These are phyloP conservation scores for Sugiyamaella paludigena DNA, from an alignment of 1,139 yeast species.

Conservation along the genomic window DNA sequence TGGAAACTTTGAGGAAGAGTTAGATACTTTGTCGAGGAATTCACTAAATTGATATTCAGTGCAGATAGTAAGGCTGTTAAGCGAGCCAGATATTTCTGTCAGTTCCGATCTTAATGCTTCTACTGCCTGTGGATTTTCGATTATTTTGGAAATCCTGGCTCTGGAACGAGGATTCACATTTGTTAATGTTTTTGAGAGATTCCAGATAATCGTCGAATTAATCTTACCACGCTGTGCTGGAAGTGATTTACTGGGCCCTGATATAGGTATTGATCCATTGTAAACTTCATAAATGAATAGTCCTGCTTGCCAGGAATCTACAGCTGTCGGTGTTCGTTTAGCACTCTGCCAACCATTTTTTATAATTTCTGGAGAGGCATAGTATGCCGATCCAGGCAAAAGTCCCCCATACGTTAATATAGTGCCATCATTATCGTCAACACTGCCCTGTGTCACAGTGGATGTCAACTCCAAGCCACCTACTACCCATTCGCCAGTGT, in stretches of 20 bases:
- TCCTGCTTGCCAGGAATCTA: conserved; percentile 67
- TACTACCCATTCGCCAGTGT: conserved; percentile 77
- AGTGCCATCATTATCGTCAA: conserved; percentile 29
- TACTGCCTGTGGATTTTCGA: conserved; percentile 32
- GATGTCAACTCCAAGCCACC: conserved; percentile 74
- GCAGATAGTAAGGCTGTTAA: conserved; percentile 54
- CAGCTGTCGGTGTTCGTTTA: conserved; percentile 34
- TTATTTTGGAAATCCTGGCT: conserved; percentile 49
- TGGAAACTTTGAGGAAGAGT: conserved; percentile 44
- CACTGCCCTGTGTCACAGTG: conserved; percentile 33
- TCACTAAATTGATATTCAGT: conserved; percentile 51
- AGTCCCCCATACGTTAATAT: conserved; percentile 32
- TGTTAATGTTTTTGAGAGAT: conserved; percentile 28
- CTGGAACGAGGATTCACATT: conserved; percentile 38
- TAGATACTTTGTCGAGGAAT: conserved; percentile 49
- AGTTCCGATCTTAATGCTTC: conserved; percentile 46
- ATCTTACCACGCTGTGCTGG: conserved; percentile 24
- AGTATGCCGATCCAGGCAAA: conserved; percentile 37
- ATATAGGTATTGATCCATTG: conserved; percentile 32
- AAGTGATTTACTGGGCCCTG: conserved; percentile 16
- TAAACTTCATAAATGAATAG: conserved; percentile 51
- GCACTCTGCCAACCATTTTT: conserved; percentile 46
- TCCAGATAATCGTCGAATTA: conserved; percentile 24
- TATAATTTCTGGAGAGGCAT: conserved; percentile 47
- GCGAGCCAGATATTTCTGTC: conserved; percentile 47